Base-by-base conservation (phyloP, 176 grass and related monocot genomes). In the Ensete ventricosum region DNA sequence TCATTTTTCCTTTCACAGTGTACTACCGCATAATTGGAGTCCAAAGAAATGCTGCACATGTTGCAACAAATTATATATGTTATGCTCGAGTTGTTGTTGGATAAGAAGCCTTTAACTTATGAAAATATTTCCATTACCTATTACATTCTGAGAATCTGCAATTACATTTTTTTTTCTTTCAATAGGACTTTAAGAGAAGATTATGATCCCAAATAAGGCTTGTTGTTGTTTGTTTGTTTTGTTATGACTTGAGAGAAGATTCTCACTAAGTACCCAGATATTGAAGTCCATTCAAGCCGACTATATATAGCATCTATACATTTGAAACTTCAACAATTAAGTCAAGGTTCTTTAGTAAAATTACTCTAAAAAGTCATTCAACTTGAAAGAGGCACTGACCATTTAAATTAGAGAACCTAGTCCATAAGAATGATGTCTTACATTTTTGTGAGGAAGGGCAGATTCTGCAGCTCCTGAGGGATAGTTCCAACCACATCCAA, bases 401-500 rank as follows among this genome's bases (percentile, higher is more conserved):
- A 12, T 43, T 34, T 54, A 73, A 54, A 9, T 73, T 55, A 74
- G 11, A 19, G 0, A 17, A 74, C 19, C 11, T 9, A 64, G 60
- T 21, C 17, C 8, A 14, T 22, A 65, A 57, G 17, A 67, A 53
- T 8, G 14, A 20, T 17, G 50, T 55, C 77, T 49, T 79, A 79
- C 77, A 79, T 2, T 13, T 50, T 23, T 29, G 14, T 57, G 11
- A 79, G 65, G 65, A 49, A 69, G 5, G 64, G 48, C 25, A 79
- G 29, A 55, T 58, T 69, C 64, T 79, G 77, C 6, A 79, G 65
- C 64, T 79, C 77, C 1, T 58, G 2, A 6, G 77, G 77, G 4
- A 79, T 50, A 21, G 52, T 6, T 53, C 77, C 77, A 9, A 3
- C 22, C 25, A 70, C 65, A 59, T 59, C 52, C 16, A 70, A 22